These are phyloP conservation scores for Dothideomycetes sp. DNA, from an alignment of 2,329 filamentous ascomycete genomes.

Conservation along the genomic window DNA sequence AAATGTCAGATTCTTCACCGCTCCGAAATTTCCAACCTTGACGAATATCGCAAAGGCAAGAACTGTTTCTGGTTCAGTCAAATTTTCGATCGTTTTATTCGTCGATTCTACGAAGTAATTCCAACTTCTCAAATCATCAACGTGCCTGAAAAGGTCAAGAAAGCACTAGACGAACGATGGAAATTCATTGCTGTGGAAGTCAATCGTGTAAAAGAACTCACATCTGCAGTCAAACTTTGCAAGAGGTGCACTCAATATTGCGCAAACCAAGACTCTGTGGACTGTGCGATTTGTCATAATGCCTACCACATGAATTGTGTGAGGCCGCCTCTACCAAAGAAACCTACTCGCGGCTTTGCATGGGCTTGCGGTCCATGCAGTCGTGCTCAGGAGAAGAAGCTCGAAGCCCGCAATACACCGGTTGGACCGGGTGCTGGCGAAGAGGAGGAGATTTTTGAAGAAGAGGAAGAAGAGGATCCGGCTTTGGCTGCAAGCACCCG, in stretches of 20 bases:
- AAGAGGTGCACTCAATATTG: slow-evolving; percentile 88
- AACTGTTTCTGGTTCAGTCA: slow-evolving; percentile 97
- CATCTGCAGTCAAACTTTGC: slow-evolving; percentile 90
- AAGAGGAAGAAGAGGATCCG: slow-evolving; percentile 57
- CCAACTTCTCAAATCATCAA: slow-evolving; percentile 90
- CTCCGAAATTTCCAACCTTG: slow-evolving; percentile 72
- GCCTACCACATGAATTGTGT: slow-evolving; percentile 99
- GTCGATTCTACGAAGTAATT: slow-evolving; percentile 94
- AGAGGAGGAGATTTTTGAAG: slow-evolving; percentile 55
- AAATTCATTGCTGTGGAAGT: slow-evolving; percentile 92
- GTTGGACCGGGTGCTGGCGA: slow-evolving; percentile 47
- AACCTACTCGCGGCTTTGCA: slow-evolving; percentile 92
- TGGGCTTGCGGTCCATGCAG: slow-evolving; percentile 97
- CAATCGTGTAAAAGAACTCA: slow-evolving; percentile 87
- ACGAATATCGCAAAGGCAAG: slow-evolving; percentile 72
- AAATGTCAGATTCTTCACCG: slow-evolving; percentile 88
- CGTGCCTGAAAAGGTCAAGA: slow-evolving; percentile 89
- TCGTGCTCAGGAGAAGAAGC: slow-evolving; percentile 83
- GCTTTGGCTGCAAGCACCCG: slow-evolving; percentile 53
- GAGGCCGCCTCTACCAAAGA: slow-evolving; percentile 81
- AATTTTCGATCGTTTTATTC: slow-evolving; percentile 95
- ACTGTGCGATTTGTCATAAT: slow-evolving; percentile 87
- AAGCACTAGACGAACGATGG: slow-evolving; percentile 91
- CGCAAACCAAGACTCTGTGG: slow-evolving; percentile 89
- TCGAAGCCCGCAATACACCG: slow-evolving; percentile 83